Percentiles rank a stretch among this genome's conserved stretches.
These are phyloP conservation scores for Cordyceps cateniannulata DNA, from an alignment of 2,329 filamentous ascomycete species.

Conservation along the genomic window DNA sequence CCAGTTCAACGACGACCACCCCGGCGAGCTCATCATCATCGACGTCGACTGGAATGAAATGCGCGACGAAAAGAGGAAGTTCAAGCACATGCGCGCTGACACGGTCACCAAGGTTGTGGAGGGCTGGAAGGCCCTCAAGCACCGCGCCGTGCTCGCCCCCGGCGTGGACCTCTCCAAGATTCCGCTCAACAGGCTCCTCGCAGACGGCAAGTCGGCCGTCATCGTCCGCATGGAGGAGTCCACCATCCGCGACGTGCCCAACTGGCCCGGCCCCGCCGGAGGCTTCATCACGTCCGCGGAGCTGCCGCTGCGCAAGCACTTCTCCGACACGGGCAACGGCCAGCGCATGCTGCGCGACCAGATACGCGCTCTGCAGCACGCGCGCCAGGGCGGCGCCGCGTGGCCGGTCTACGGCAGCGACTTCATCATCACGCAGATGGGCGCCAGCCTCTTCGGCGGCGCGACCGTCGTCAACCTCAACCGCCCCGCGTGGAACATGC, in stretches of 20 bases:
- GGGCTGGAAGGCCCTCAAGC: slow-evolving; percentile 18
- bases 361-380: slow-evolving; percentile 13
- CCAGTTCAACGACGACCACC: slow-evolving; percentile 21
- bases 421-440: slow-evolving; percentile 21
- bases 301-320: slow-evolving; percentile 21
- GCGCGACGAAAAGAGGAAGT: neutral
- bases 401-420: slow-evolving; percentile 20
- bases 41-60: slow-evolving; percentile 21
- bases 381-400: slow-evolving; percentile 13
- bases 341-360: slow-evolving; percentile 19
- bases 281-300: slow-evolving; percentile 23
- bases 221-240: slow-evolving; percentile 22
- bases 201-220: slow-evolving; percentile 19
- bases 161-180: slow-evolving; percentile 20
- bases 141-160: slow-evolving; percentile 18
- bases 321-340: slow-evolving; percentile 16
- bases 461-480: slow-evolving; percentile 15
- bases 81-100: slow-evolving; percentile 1
- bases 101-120: slow-evolving; percentile 15
- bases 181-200: slow-evolving; percentile 23
- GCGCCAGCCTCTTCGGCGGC: slow-evolving; percentile 3
- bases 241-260: slow-evolving; percentile 16
- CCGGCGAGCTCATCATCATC: slow-evolving; percentile 29
- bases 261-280: slow-evolving; percentile 20
- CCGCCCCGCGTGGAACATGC: slow-evolving; percentile 16